A percentile compares a stretch with the other conserved stretches of the same genome.
Conservation (phyloP, 169 alveolate species). For the Cyclospora cayetanensis region DNA sequence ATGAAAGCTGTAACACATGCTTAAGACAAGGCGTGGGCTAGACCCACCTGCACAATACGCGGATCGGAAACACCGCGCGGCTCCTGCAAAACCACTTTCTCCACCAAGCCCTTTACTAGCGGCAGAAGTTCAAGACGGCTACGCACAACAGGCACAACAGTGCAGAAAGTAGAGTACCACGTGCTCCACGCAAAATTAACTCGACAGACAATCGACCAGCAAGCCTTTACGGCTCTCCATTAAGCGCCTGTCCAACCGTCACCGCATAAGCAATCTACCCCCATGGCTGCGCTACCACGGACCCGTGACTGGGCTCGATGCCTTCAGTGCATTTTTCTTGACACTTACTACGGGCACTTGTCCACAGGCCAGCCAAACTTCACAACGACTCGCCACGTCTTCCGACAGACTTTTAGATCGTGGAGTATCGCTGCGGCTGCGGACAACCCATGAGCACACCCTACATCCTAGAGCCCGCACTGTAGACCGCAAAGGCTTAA, state of each 20-base stretch:
- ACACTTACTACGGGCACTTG: slow-evolving; percentile 71
- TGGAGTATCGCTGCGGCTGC: slow-evolving; percentile 71
- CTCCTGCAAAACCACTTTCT: slow-evolving; percentile 73
- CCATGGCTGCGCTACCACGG: no score
- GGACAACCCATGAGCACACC: neutral
- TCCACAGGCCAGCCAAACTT: slow-evolving; percentile 76
- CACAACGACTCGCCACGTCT: slow-evolving; percentile 75
- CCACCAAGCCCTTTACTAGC: slow-evolving; percentile 75
- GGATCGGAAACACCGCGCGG: slow-evolving; percentile 71
- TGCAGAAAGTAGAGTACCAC: neutral
- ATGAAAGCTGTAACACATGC: no score
- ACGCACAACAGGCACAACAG: neutral
- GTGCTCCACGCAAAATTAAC: neutral
- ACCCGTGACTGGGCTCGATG: no score
- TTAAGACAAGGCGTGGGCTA: no score
- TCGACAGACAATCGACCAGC: no score
- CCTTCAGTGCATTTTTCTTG: no score
- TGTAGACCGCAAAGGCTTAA: no score
- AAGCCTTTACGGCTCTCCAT: no score
- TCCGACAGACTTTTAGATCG: slow-evolving; percentile 67
- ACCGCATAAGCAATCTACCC: no score
- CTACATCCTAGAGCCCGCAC: slow-evolving; percentile 24
- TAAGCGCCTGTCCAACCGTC: no score
- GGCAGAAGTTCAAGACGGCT: slow-evolving; percentile 80
- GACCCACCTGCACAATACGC: slow-evolving; percentile 70